Evolutionary conservation across 331 rosid species (phyloP).

Genomic region (Acacia pycnantha): DNA sequence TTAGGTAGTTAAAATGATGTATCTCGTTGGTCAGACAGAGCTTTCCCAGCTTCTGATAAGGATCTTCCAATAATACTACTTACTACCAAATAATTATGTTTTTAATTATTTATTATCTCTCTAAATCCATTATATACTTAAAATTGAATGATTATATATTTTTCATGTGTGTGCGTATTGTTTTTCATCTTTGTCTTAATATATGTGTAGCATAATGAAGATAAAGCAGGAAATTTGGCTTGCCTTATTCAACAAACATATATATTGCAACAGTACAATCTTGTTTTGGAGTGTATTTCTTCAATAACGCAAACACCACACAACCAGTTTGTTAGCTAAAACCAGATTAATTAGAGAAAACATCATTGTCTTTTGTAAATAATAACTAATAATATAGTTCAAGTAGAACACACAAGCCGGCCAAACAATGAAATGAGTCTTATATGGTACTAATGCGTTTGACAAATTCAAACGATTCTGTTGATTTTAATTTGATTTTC

Average conservation of each 20-base stretch:
- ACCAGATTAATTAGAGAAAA: background rate
- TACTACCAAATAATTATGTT: background rate
- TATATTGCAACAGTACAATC: constrained; percentile 13
- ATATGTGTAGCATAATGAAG: background rate
- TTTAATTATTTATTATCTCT: background rate
- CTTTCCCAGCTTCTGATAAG: background rate
- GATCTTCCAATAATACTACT: background rate
- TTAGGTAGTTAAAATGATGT: background rate
- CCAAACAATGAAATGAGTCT: background rate
- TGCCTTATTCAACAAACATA: background rate
- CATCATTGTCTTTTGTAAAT: background rate
- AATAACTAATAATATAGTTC: background rate
- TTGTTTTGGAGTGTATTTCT: background rate
- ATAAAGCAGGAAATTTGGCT: background rate
- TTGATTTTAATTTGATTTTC: background rate
- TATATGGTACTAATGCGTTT: background rate
- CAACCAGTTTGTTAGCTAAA: constrained; percentile 13
- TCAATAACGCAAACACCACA: constrained; percentile 24
- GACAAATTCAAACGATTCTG: background rate
- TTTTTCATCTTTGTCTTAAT: background rate
- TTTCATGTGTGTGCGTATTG: background rate
- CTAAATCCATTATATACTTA: background rate
- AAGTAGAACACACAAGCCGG: background rate
- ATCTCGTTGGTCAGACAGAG: background rate
- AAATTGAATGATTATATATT: background rate